Evolutionary conservation across 1,284 basidiomycete genomes (phyloP).

Genomic region (Meira nashicola): DNA sequence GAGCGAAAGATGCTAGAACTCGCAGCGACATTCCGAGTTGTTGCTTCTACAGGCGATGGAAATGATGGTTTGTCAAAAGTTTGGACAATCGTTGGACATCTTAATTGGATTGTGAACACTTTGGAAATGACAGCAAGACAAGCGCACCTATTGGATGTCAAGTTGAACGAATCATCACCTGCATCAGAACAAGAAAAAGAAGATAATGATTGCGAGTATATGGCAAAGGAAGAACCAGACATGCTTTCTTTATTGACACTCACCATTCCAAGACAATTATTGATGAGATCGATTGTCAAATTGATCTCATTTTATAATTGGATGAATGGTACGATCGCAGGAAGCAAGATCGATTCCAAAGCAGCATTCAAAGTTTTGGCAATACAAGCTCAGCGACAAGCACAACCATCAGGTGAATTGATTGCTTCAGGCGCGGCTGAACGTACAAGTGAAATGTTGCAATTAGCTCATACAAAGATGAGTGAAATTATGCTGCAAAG

Average conservation of each 20-base stretch:
- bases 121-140: slow-evolving; percentile 1
- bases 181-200: background rate
- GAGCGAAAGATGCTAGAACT: too few relatives aligned
- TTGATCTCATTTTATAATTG: background rate
- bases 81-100: background rate
- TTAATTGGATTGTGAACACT: background rate
- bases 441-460: slow-evolving; percentile 83
- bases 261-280: background rate
- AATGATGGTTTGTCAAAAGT: background rate
- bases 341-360: too few relatives aligned
- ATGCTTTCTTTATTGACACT: background rate
- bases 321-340: background rate
- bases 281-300: background rate
- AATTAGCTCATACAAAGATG: slow-evolving; percentile 62
- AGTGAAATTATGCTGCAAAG: background rate
- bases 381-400: too few relatives aligned
- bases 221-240: background rate
- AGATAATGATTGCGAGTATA: background rate
- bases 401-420: too few relatives aligned
- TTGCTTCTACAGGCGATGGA: background rate
- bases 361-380: too few relatives aligned
- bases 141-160: background rate
- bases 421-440: slow-evolving; percentile 63
- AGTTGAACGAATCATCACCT: background rate
- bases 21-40: too few relatives aligned